phyloP scores from a whole-genome alignment of 73 alveolate genomes.

The Paramecium biaurelia region DNA sequence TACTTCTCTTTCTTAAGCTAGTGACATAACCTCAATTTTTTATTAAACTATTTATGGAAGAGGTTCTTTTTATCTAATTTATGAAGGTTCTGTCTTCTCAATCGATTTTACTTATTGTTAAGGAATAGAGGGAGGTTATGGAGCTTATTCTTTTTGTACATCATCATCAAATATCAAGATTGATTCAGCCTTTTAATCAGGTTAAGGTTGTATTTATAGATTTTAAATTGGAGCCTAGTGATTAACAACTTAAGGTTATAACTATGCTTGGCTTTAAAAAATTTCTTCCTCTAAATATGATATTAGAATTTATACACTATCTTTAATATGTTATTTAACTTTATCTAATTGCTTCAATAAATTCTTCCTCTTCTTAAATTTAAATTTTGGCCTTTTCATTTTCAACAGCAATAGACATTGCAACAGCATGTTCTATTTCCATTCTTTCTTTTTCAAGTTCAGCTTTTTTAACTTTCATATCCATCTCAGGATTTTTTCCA shows the following conservation, averaged over 20 bases:
- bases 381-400: conserved; percentile 37
- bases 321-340: background rate
- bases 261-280: background rate
- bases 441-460: conserved; percentile 13
- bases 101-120: background rate
- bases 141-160: background rate
- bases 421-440: conserved; percentile 62
- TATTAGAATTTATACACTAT: background rate
- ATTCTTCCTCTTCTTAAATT: conserved; percentile 55
- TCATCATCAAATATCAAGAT: background rate
- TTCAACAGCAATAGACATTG: conserved; percentile 63
- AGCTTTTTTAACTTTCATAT: background rate
- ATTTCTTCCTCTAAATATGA: background rate
- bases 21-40: conserved; percentile 25
- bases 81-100: background rate
- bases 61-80: background rate
- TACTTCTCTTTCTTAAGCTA: conserved; percentile 50
- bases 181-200: background rate
- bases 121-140: background rate
- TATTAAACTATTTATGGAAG: conserved; percentile 44
- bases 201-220: background rate
- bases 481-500: background rate
- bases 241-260: background rate
- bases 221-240: conserved; percentile 18
- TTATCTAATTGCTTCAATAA: conserved; percentile 39